Base-by-base conservation (phyloP, 495 filamentous ascomycete genomes). In the Rusavskia elegans region DNA sequence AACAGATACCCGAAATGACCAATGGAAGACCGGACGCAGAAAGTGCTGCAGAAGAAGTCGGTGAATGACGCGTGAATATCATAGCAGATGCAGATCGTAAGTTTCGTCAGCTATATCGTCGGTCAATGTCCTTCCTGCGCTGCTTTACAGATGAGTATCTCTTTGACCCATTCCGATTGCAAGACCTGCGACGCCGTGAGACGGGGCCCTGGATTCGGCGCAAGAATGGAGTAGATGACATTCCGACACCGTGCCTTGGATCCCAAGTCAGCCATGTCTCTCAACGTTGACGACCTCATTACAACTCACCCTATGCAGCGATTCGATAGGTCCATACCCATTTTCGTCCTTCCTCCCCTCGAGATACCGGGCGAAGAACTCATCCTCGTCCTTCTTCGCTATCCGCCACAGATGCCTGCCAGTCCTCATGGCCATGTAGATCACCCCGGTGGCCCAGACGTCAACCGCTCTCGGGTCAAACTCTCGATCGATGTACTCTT, bases 371-470 rank as follows among this genome's bases (percentile, higher is more conserved):
- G 85, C 83, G 59, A 93, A 99, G 59, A 96, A 99, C 56, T 97
- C 93, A 59, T 98, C 92, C 60, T 96, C 90, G 40, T 92, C 90
- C 64, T 85, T 89, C 66, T 87, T 87, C 7, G 92, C 92, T 13
- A 95, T 76, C n/a, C 88, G 80, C 92, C 92, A 99, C 5, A 97
- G 71, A 68, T 99, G 93, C 32, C 92, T 73, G 40, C 92, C 92
- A 16, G 92, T 99, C 48, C 92, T 77, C 92, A 98, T 99, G 7
- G 92, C 92, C 93, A 99, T 97, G 70, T 99, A 99, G 51, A 99
- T 97, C 32, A 99, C 92, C 59, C 92, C 92, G 48, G 85, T 90
- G 17, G 92, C 93, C 92, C 92, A 99, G 44, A 97, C 81, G 63
- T 99, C 92, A 44, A 99, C 93, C 1, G 92, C 90, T 48, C 92